Conservation (phyloP, 805 yeast genomes). For the Sugiyamaella valdiviana region DNA sequence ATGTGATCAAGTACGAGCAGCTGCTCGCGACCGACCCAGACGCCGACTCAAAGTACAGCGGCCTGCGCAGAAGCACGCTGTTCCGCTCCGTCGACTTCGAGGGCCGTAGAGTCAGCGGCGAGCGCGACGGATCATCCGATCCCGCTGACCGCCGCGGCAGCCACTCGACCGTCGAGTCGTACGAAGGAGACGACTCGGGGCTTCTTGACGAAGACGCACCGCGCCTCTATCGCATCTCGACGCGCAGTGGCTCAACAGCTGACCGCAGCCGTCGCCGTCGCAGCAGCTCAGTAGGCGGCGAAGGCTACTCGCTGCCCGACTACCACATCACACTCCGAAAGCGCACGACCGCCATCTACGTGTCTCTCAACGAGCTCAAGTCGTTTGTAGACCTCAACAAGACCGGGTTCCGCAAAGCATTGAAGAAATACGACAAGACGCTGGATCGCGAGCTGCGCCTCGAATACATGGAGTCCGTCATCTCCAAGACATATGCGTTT, state of each 20-base stretch:
- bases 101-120: background rate
- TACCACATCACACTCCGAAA: conserved; percentile 52
- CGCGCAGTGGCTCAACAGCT: background rate
- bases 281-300: conserved; percentile 5
- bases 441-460: conserved; percentile 54
- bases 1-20: conserved; percentile 55
- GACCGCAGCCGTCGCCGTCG: conserved; percentile 3
- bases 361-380: conserved; percentile 71
- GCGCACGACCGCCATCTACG: conserved; percentile 59
- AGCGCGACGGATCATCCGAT: background rate
- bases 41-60: conserved; percentile 19
- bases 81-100: conserved; percentile 7
- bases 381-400: conserved; percentile 78
- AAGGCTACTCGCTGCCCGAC: conserved; percentile 36
- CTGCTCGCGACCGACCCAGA: conserved; percentile 26
- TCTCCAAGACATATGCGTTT: conserved; percentile 52
- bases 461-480: conserved; percentile 45
- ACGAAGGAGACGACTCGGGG: conserved; percentile 4
- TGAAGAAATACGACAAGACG: conserved; percentile 88
- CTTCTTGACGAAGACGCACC: conserved; percentile 9
- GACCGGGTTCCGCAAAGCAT: conserved; percentile 84
- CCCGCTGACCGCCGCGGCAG: background rate
- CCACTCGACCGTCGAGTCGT: conserved; percentile 4
- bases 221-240: background rate
- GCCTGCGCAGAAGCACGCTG: conserved; percentile 13